phyloP scores from a whole-genome alignment of 83 land plant genomes.

The Thuja plicata region DNA sequence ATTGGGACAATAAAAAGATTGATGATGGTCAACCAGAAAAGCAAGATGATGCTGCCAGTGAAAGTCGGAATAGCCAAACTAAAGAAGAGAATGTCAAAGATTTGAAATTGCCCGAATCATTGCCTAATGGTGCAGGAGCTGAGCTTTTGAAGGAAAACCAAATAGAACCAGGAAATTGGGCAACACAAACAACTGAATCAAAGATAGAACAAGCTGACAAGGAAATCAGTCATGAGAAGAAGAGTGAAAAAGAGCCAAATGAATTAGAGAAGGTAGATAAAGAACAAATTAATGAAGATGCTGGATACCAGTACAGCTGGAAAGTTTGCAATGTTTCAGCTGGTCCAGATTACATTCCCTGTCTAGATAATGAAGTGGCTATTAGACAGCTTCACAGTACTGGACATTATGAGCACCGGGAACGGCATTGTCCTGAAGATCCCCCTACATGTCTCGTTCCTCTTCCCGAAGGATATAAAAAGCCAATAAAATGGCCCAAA shows the following conservation, averaged over 20 bases:
- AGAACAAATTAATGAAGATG: neutral
- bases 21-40: conserved; percentile 7
- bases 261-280: conserved; percentile 9
- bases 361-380: conserved; percentile 81
- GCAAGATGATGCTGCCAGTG: neutral
- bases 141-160: conserved; percentile 62
- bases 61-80: neutral
- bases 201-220: conserved; percentile 52
- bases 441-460: conserved; percentile 80
- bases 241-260: neutral
- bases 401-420: conserved; percentile 84
- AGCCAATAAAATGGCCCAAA: conserved; percentile 70
- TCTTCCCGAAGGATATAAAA: conserved; percentile 71
- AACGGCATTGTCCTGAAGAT: conserved; percentile 81
- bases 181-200: conserved; percentile 65
- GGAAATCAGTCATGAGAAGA: neutral
- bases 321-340: conserved; percentile 60
- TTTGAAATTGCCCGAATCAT: conserved; percentile 11
- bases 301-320: conserved; percentile 38
- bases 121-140: conserved; percentile 36
- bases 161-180: conserved; percentile 36
- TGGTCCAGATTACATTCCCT: conserved; percentile 87
- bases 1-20: neutral
- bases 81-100: conserved; percentile 15
- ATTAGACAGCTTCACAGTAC: conserved; percentile 59